These are phyloP conservation scores for Paracorniculantispora psalliotae DNA, from an alignment of 2,329 filamentous ascomycete genomes.

Conservation along the genomic window DNA sequence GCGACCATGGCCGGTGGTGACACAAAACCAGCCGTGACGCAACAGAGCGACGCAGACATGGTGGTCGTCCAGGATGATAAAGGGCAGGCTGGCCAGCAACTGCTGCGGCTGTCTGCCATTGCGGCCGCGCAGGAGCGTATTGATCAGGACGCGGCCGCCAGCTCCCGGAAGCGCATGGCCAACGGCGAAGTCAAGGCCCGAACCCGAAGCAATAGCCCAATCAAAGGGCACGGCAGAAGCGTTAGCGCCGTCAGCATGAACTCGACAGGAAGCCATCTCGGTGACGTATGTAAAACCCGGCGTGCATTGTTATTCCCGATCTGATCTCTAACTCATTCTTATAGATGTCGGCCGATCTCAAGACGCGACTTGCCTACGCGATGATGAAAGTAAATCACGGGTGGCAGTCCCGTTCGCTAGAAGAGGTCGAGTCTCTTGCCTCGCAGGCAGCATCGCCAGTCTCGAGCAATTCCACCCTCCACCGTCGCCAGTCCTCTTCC, in stretches of 20 bases:
- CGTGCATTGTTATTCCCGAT: constrained; percentile 16
- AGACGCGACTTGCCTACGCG: constrained; percentile 82
- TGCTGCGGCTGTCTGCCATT: constrained; percentile 54
- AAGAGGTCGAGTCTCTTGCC: constrained; percentile 70
- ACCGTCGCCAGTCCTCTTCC: constrained; percentile 47
- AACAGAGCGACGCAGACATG: not conserved
- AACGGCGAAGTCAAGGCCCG: constrained; percentile 65
- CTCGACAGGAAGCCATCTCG: constrained; percentile 64
- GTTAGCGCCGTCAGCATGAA: constrained; percentile 61
- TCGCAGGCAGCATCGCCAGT: constrained; percentile 63
- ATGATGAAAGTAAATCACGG: constrained; percentile 91
- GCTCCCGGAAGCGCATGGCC: constrained; percentile 67
- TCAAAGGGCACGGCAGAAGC: constrained; percentile 62
- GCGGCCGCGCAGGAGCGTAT: constrained; percentile 51
- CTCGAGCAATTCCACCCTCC: constrained; percentile 52
- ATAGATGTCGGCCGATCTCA: constrained; percentile 72
- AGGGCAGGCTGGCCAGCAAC: constrained; percentile 39
- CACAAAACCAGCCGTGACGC: constrained; percentile 5
- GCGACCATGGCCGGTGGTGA: not conserved
- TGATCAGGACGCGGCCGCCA: constrained; percentile 32
- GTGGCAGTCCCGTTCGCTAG: constrained; percentile 74
- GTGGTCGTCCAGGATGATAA: not conserved
- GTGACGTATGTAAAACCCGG: constrained; percentile 57
- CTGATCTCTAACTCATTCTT: not conserved
- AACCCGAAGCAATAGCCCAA: constrained; percentile 40